Evolutionary conservation across 805 yeast species (phyloP), one percentile per base, ranked within the genome.

Genomic region (Debaryomyces maramus): DNA sequence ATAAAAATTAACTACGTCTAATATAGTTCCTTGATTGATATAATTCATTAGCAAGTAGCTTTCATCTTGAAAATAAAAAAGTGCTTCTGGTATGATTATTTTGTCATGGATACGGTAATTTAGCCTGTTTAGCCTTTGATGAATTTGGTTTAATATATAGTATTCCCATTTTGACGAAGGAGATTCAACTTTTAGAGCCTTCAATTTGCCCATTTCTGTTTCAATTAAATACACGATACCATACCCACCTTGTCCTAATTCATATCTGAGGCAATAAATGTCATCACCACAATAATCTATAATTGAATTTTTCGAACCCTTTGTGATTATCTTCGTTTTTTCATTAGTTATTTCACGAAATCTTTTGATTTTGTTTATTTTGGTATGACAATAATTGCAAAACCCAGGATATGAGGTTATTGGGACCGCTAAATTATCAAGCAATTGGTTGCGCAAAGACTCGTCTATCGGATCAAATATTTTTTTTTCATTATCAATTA

Each of bases 131-230:
- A 48, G 36, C 35, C 65, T 81, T 56, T 39, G 56, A 41, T 78
- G 78, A 1, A 86, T 67, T 48, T 80, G 81, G 24, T 67, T 73
- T 47, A 88, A 63, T 13, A 87, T 80, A 55, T 85, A 88, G 51
- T 74, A 86, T 60, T 89, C 97, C 97, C 96, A 88, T 3, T 77
- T 67, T 32, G 78, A 75, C 0, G 86, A 65, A 0, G 91, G 88
- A 13, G 72, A 70, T 53, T 85, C 88, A 10, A 84, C 76, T 55
- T 89, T 89, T 38, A 89, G 61, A 0, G 96, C 95, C 36, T 71
- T 74, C 23, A 75, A 52, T 1, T 61, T 55, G 1, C 86, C 88
- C 6, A 61, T 57, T 44, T 77, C 72, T 4, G 70, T 61, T 55
- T 85, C 90, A 1, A 85, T 81, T 16, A 88, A 63, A 55, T 80